Conservation (phyloP, 768 basidiomycete genomes). For the Lentinula guzmanii region DNA sequence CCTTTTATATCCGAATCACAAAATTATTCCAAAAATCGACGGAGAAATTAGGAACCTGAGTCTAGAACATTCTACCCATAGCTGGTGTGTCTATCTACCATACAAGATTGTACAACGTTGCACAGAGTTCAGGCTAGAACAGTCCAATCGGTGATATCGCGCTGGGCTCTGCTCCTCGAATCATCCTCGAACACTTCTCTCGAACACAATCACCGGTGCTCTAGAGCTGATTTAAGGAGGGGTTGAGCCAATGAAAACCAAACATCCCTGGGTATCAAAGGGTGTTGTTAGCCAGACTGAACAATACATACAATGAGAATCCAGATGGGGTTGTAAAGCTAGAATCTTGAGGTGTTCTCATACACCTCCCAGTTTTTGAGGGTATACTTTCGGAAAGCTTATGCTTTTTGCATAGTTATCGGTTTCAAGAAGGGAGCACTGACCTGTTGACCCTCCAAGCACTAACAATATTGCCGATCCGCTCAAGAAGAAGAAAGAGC, state of each 20-base stretch:
- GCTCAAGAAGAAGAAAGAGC: no score
- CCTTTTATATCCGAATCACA: background rate
- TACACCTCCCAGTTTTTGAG: background rate
- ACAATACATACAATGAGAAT: background rate
- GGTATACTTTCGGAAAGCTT: slow-evolving; percentile 3
- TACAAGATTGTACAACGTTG: background rate
- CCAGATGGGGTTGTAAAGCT: slow-evolving; percentile 8
- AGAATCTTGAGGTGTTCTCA: slow-evolving; percentile 5
- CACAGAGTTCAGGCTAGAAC: background rate
- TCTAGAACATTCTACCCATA: slow-evolving; percentile 2
- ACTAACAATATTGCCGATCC: no score
- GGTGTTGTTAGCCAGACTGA: background rate
- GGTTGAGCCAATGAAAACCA: background rate
- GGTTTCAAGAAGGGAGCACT: background rate
- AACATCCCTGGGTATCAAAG: background rate
- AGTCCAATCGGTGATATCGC: background rate
- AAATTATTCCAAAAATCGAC: background rate
- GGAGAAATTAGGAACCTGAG: background rate
- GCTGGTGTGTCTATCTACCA: no score
- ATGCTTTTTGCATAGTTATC: background rate
- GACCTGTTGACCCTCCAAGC: background rate
- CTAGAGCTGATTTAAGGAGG: background rate
- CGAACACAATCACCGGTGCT: background rate
- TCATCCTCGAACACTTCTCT: background rate
- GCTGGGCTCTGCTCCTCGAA: no score